Percentiles rank a stretch among this genome's conserved stretches.
Evolutionary conservation across 306 rosid genomes (phyloP).

Genomic region (Castanospermum australe): DNA sequence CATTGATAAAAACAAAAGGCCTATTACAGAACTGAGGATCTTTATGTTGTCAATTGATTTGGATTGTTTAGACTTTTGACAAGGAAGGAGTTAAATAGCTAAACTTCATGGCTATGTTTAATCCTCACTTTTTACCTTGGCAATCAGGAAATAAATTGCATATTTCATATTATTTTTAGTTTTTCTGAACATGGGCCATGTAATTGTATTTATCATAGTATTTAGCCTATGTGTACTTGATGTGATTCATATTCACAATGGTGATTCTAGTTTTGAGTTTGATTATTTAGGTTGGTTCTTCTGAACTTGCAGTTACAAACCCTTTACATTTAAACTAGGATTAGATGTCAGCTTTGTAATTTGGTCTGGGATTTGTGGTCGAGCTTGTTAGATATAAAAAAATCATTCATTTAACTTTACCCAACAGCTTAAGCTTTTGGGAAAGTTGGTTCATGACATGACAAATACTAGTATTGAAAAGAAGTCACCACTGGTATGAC

Average conservation of each 20-base stretch:
- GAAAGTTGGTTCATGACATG: too few relatives aligned
- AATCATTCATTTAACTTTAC: too few relatives aligned
- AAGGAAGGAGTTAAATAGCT: neutral
- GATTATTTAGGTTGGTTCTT: neutral
- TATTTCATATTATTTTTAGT: neutral
- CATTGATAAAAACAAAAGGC: neutral
- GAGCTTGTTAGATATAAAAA: too few relatives aligned
- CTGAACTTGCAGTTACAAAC: neutral
- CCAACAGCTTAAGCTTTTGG: too few relatives aligned
- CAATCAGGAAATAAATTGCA: neutral
- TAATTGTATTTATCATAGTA: too few relatives aligned
- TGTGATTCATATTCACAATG: too few relatives aligned
- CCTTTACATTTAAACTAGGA: neutral
- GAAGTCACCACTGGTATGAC: too few relatives aligned
- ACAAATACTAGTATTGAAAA: too few relatives aligned
- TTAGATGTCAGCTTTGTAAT: neutral
- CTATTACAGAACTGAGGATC: neutral
- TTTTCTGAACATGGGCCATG: neutral
- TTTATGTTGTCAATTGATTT: neutral
- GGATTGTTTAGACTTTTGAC: neutral
- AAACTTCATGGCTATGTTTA: neutral
- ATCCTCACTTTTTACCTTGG: neutral
- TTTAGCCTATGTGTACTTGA: too few relatives aligned
- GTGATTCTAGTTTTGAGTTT: neutral
- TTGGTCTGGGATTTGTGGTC: neutral